Percentiles rank a stretch among this genome's conserved stretches.
phyloP scores from a whole-genome alignment of 2,329 filamentous ascomycete genomes.

The Colletotrichum chlorophyti region DNA sequence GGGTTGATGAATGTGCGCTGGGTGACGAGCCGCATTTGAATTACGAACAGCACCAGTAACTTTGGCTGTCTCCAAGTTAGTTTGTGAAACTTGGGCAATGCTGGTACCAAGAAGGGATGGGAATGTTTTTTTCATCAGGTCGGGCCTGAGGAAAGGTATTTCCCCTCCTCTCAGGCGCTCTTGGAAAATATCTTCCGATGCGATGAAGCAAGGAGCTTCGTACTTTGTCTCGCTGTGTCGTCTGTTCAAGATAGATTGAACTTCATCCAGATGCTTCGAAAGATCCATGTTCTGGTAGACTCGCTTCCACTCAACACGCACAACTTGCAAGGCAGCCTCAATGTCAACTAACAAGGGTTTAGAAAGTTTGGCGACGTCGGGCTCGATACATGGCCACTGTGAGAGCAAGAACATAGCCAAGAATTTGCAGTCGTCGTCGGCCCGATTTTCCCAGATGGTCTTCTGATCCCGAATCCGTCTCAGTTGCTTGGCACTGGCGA shows the following conservation, averaged over 20 bases:
- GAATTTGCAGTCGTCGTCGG: slow-evolving; percentile 40
- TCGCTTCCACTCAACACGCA: slow-evolving; percentile 54
- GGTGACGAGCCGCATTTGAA: background rate
- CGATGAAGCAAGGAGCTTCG: slow-evolving; percentile 24
- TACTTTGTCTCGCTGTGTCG: slow-evolving; percentile 34
- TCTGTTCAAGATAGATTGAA: slow-evolving; percentile 48
- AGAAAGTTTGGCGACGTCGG: slow-evolving; percentile 37
- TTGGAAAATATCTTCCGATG: slow-evolving; percentile 29
- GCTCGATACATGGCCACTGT: slow-evolving; percentile 52
- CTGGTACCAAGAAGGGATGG: slow-evolving; percentile 12
- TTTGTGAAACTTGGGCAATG: no score
- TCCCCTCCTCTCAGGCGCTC: slow-evolving; percentile 27
- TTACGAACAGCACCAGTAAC: background rate
- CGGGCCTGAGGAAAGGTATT: slow-evolving; percentile 26
- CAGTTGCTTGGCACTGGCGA: slow-evolving; percentile 37
- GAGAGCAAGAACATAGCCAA: slow-evolving; percentile 49
- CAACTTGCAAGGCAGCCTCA: slow-evolving; percentile 41
- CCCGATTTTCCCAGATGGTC: slow-evolving; percentile 36
- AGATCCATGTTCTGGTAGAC: slow-evolving; percentile 56
- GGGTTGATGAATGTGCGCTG: slow-evolving; percentile 7
- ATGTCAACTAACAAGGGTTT: slow-evolving; percentile 43
- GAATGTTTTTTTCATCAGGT: slow-evolving; percentile 31
- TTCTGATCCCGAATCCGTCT: slow-evolving; percentile 39
- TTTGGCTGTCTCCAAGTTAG: background rate
- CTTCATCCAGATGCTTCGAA: slow-evolving; percentile 46